Evolutionary conservation across 164 flowering plant species (phyloP), one percentile per base, ranked within the genome.

Genomic region (Umbilicus rupestris): DNA sequence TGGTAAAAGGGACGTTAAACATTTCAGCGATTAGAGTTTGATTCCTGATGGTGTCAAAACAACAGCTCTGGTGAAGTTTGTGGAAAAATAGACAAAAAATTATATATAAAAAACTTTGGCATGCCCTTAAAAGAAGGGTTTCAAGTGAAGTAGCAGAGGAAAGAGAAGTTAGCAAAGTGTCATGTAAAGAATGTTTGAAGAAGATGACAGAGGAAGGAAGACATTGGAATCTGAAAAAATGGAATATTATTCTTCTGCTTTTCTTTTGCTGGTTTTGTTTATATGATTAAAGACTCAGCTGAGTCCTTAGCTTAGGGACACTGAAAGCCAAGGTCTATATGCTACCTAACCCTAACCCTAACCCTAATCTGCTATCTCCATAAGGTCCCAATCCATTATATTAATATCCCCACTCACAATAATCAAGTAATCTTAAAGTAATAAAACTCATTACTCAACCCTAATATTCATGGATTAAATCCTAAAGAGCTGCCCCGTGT

Each of bases 171-270:
- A 41, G 44, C 44, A 41, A 41, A 41, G 44, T 41, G 44, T 41
- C 44, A 41, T 41, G 44, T 41, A 55, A 55, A 55, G 60, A 55
- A 55, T 55, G 60, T 55, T 28, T 28, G 60, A 55, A 30, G 60
- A 55, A 55, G 60, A 55, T 26, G 60, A 55, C 60, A 55, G 28
- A 30, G 28, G 5, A 55, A 29, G 33, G n/a, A n/a, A 35, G 6
- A 19, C 33, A 28, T 55, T 26, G 60, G 60, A 28, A 55, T 55
- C 60, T 30, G 60, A 16, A 26, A 22, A 22, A 55, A 7, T 19
- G 52, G 37, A 41, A 41, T 41, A 41, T 41, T 41, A 41, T 41
- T 41, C 44, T 41, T 16, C 15, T 55, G 60, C 60, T 14, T 55
- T 55, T 55, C 31, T 14, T 10, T 24, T 52, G 31, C 28, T 52